phyloP scores from a whole-genome alignment of 768 basidiomycete species.

The Steccherinum ochraceum region DNA sequence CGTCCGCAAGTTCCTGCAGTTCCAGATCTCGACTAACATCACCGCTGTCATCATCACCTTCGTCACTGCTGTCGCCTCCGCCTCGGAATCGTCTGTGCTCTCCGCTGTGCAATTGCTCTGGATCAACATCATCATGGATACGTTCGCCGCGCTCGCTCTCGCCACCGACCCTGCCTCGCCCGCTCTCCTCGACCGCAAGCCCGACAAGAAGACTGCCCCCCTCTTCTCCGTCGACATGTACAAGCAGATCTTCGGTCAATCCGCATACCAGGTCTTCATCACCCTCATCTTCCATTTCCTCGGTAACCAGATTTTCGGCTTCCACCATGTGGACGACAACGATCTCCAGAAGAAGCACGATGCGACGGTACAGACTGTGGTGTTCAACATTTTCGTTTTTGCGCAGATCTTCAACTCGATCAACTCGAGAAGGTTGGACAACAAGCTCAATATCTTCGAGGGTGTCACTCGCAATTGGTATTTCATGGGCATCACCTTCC shows the following conservation, averaged over 20 bases:
- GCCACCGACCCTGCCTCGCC: slow-evolving; percentile 93
- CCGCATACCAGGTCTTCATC: slow-evolving; percentile 76
- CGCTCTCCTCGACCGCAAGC: slow-evolving; percentile 77
- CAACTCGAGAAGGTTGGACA: slow-evolving; percentile 86
- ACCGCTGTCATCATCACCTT: slow-evolving; percentile 95
- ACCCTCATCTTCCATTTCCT: slow-evolving; percentile 88
- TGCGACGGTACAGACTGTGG: slow-evolving; percentile 67
- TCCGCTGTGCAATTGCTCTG: slow-evolving; percentile 95
- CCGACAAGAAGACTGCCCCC: slow-evolving; percentile 84
- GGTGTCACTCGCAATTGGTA: slow-evolving; percentile 76
- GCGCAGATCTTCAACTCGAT: slow-evolving; percentile 95
- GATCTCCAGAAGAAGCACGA: slow-evolving; percentile 30
- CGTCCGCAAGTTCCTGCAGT: slow-evolving; percentile 95
- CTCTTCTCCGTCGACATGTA: slow-evolving; percentile 93
- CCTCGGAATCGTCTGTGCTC: slow-evolving; percentile 73
- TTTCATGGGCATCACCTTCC: slow-evolving; percentile 76
- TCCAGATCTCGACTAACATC: slow-evolving; percentile 91
- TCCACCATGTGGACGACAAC: slow-evolving; percentile 29
- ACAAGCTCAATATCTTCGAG: slow-evolving; percentile 82
- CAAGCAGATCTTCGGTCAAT: slow-evolving; percentile 92
- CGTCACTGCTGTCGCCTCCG: slow-evolving; percentile 79
- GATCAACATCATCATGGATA: slow-evolving; percentile 99
- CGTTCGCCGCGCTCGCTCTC: slow-evolving; percentile 94
- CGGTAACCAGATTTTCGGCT: slow-evolving; percentile 65
- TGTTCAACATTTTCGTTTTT: slow-evolving; percentile 98